phyloP scores from a whole-genome alignment of 331 rosid genomes.

The Stylosanthes scabra region DNA sequence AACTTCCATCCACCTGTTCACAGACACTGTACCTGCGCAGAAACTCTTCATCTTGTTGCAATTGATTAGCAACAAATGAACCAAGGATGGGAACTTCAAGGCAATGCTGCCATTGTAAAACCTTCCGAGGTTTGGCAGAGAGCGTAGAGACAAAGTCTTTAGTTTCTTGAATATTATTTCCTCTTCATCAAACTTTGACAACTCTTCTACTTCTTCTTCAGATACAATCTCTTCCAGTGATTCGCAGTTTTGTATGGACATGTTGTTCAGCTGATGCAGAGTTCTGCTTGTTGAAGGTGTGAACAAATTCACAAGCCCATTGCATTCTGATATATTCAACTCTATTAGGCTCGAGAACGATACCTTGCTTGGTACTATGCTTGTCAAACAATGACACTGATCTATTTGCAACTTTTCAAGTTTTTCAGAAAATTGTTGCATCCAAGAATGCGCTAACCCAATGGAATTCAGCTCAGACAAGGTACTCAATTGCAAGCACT shows the following conservation, averaged over 20 bases:
- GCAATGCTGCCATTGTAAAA: background rate
- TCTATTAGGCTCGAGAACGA: constrained; percentile 13
- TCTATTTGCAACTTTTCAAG: background rate
- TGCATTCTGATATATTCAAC: background rate
- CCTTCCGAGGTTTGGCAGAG: background rate
- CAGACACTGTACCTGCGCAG: background rate
- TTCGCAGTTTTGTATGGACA: background rate
- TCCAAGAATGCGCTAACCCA: constrained; percentile 31
- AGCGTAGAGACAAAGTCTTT: background rate
- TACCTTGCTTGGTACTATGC: background rate
- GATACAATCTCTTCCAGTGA: background rate
- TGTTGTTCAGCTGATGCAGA: background rate
- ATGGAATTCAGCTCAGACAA: background rate
- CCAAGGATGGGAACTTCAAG: background rate
- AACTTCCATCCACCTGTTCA: too few species aligned
- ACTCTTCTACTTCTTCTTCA: background rate
- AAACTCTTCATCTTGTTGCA: background rate
- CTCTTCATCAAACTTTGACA: background rate
- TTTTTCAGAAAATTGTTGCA: background rate
- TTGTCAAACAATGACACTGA: background rate
- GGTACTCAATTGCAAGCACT: background rate
- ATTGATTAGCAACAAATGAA: background rate
- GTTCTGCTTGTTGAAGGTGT: constrained; percentile 23
- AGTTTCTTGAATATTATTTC: background rate
- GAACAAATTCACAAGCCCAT: constrained; percentile 6